These are phyloP conservation scores for Phytopythium mirpurense DNA, from an alignment of 352 stramenopile genomes.

Conservation along the genomic window DNA sequence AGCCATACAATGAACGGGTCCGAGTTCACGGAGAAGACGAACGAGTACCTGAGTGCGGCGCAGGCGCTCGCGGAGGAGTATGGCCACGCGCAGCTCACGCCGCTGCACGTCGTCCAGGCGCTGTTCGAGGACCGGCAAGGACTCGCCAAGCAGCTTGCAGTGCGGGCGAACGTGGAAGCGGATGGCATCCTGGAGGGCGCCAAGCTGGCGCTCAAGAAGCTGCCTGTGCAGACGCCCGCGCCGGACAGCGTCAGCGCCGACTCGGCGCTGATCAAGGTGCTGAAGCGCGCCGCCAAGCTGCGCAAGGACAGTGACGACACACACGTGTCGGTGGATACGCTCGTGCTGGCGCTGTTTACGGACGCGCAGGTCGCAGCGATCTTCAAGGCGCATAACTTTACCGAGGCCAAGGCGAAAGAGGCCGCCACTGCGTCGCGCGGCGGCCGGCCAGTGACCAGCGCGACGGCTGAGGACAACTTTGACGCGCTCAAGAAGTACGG, in stretches of 20 bases:
- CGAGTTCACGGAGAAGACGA: conserved; percentile 83
- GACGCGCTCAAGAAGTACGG: conserved; percentile 95
- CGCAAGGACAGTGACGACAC: conserved; percentile 81
- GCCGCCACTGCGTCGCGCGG: conserved; percentile 55
- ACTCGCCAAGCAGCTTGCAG: conserved; percentile 44
- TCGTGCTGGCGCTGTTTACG: conserved; percentile 72
- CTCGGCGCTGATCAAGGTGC: conserved; percentile 64
- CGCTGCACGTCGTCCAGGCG: conserved; percentile 59
- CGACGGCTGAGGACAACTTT: conserved; percentile 88
- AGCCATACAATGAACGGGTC: conserved; percentile 39
- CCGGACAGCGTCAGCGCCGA: conserved; percentile 57
- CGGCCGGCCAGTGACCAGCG: conserved; percentile 63
- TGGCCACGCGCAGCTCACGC: conserved; percentile 70
- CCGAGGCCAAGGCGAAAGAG: conserved; percentile 60
- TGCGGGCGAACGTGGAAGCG: conserved; percentile 45
- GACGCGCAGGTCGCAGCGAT: conserved; percentile 45
- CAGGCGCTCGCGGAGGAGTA: conserved; percentile 52
- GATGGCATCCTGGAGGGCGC: conserved; percentile 43
- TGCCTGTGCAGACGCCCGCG: conserved; percentile 68
- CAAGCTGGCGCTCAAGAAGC: conserved; percentile 46
- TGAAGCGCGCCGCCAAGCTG: conserved; percentile 80
- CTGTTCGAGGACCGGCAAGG: conserved; percentile 66
- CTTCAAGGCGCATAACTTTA: conserved; percentile 64
- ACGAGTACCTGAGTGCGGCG: conserved; percentile 47
- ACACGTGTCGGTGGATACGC: conserved; percentile 63